Base-by-base conservation (phyloP, 2,329 filamentous ascomycete genomes). In the Byssoonygena ceratinophila region DNA sequence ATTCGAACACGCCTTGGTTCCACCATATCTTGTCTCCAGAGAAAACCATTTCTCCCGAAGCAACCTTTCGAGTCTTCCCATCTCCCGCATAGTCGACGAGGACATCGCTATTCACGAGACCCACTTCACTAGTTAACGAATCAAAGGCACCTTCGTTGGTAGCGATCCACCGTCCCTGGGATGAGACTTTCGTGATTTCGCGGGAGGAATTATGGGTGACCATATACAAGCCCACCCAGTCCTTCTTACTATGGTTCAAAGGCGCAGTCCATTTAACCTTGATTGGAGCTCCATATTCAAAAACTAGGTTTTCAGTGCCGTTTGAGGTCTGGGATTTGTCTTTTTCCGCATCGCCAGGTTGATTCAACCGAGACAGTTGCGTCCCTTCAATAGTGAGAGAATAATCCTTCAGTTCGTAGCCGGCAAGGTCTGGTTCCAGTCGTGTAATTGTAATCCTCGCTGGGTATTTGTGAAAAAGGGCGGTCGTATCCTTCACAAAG, bases 201-300 rank as follows among this genome's bases (percentile, higher is more conserved):
- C 91, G 81, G 6, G 87, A 92, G 5, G 82, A 80, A 64, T 96
- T 98, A 69, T 97, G 91, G 2, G 88, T 89, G 2, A 98, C 88
- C 80, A 90, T 89, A 73, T 97, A 98, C 4, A 98, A 76, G 3
- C 91, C 91, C 50, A 98, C 83, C 92, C 92, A 98, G 68, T 98
- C 92, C 62, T 84, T 85, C 66, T 85, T 89, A 71, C 83, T 84
- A 69, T 97, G 92, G 58, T 89, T 87, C 34, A 82, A 76, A 0
- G 92, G 91, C 0, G 91, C 92, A 25, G 81, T 86, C 92, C 92
- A 98, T 60, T 81, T 86, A 57, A 97, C 87, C 59, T 79, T 85
- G 66, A 98, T 87, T 0, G 92, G 89, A 0, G 89, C 80, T 32
- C 92, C 92, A 60, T 96, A 98, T 66, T 94, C 84, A 51, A 95